phyloP scores from a whole-genome alignment of 1,139 yeast genomes.

The Magnusiomyces tetraspermus region DNA sequence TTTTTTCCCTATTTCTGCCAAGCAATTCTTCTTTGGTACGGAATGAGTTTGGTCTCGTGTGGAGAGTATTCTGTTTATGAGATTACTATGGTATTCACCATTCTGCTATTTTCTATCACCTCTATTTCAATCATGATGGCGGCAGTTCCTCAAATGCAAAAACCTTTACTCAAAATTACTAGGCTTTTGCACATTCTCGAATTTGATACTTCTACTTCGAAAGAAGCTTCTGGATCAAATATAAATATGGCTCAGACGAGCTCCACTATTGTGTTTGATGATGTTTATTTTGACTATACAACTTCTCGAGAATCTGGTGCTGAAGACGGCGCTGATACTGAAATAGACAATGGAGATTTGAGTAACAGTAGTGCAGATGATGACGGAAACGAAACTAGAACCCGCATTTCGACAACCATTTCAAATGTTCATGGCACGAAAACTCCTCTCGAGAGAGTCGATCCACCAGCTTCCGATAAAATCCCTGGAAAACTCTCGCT shows the following conservation, averaged over 20 bases:
- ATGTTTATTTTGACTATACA: constrained; percentile 13
- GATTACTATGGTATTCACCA: constrained; percentile 58
- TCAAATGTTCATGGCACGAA: no score
- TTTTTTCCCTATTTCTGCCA: constrained; percentile 53
- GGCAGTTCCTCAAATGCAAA: constrained; percentile 64
- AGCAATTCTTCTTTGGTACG: constrained; percentile 65
- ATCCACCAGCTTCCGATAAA: neutral
- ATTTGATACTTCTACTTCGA: constrained; percentile 26
- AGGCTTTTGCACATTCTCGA: constrained; percentile 39
- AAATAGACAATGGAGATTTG: no score
- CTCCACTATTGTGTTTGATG: constrained; percentile 10
- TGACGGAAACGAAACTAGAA: no score
- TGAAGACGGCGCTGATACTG: neutral
- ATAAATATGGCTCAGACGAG: constrained; percentile 6
- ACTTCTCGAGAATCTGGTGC: constrained; percentile 1
- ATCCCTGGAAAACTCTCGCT: neutral
- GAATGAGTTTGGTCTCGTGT: constrained; percentile 54
- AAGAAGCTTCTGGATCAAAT: constrained; percentile 17
- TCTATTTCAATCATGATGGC: constrained; percentile 51
- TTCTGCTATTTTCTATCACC: constrained; percentile 63
- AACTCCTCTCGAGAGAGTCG: no score
- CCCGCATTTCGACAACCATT: no score
- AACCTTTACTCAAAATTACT: constrained; percentile 42
- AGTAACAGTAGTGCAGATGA: no score
- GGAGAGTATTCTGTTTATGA: constrained; percentile 47